Percentiles rank a stretch among this genome's conserved stretches.
Conservation (phyloP, 2,329 filamentous ascomycete species). For the Talaromyces sp. region DNA sequence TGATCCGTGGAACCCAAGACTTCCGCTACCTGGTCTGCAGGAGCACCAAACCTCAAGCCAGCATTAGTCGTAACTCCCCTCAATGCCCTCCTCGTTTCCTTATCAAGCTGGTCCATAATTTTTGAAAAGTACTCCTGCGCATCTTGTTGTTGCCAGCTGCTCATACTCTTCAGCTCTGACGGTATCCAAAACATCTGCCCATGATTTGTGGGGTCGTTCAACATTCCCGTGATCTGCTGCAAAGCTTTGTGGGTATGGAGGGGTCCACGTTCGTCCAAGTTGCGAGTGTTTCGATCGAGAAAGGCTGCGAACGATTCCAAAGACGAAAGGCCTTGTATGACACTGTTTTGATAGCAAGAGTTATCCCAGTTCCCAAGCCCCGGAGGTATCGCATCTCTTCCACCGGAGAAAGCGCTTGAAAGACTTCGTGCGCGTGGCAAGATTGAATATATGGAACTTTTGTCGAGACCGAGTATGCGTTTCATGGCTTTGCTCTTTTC, state of each 20-base stretch:
- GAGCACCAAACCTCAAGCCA: conserved; percentile 34
- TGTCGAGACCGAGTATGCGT: conserved; percentile 57
- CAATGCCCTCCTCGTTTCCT: conserved; percentile 58
- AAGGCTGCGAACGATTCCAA: conserved; percentile 64
- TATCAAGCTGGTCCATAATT: conserved; percentile 76
- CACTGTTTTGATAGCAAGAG: conserved; percentile 96
- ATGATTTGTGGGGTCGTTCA: conserved; percentile 65
- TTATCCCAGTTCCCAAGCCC: conserved; percentile 91
- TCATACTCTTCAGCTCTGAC: conserved; percentile 78
- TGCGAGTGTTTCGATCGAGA: conserved; percentile 43
- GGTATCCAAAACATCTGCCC: conserved; percentile 79
- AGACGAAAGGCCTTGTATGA: conserved; percentile 77
- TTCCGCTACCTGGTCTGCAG: conserved; percentile 26
- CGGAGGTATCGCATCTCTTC: conserved; percentile 31
- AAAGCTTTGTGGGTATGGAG: conserved; percentile 51
- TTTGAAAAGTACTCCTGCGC: conserved; percentile 96
- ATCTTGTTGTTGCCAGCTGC: conserved; percentile 92
- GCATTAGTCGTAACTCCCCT: conserved; percentile 38
- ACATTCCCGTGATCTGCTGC: conserved; percentile 59
- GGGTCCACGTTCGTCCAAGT: conserved; percentile 29
- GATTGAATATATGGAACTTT: conserved; percentile 53
- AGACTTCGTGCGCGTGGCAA: conserved; percentile 51
- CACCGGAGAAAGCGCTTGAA: conserved; percentile 36
- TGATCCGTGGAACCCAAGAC: conserved; percentile 13
- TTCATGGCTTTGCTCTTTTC: conserved; percentile 62